phyloP scores from a whole-genome alignment of 306 rosid species.

The Crotalaria pallida region DNA sequence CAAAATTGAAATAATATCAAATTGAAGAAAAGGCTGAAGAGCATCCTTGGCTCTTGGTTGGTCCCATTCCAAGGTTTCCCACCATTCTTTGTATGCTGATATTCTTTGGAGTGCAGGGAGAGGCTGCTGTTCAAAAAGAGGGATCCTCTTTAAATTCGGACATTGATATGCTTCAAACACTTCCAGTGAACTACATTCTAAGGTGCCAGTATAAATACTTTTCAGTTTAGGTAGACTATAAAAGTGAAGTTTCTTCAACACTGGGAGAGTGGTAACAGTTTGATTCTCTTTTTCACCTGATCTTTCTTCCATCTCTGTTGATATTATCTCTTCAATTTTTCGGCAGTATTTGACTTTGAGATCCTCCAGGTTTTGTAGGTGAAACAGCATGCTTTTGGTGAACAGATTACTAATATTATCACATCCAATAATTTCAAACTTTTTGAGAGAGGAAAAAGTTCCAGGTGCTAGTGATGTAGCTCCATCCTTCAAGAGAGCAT shows the following conservation, averaged over 20 bases:
- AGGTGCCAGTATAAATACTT: neutral
- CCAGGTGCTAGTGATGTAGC: neutral
- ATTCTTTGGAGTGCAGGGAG: neutral
- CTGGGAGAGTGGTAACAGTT: neutral
- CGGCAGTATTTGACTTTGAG: rapidly evolving
- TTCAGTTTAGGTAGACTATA: neutral
- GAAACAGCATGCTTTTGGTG: neutral
- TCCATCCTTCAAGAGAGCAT: neutral
- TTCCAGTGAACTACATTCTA: neutral
- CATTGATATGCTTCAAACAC: neutral
- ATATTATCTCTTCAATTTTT: neutral
- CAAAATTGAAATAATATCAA: too few relatives aligned
- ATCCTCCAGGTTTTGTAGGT: neutral
- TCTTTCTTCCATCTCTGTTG: neutral
- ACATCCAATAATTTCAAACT: rapidly evolving
- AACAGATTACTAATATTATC: neutral
- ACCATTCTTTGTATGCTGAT: neutral
- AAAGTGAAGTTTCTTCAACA: neutral
- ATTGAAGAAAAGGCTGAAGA: neutral
- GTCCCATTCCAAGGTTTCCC: constrained; percentile 7
- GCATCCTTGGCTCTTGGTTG: neutral
- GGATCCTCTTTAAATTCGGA: neutral
- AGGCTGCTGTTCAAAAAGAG: neutral
- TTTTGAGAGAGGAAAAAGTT: neutral
- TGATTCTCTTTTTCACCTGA: neutral